These are phyloP conservation scores for Salix suchowensis DNA, from an alignment of 345 rosid species.

Conservation along the genomic window DNA sequence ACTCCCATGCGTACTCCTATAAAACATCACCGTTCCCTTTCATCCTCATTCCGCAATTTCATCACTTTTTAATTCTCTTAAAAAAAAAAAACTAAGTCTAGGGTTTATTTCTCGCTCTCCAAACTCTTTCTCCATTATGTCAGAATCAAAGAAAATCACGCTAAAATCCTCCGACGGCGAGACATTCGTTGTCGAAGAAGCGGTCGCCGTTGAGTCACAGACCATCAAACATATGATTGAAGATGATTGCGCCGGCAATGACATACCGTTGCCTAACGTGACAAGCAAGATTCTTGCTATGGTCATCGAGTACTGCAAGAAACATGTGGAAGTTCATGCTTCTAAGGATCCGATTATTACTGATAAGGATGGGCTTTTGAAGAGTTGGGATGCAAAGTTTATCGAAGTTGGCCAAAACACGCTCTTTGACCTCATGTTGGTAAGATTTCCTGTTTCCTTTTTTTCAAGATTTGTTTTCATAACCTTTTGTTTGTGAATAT, in stretches of 20 bases:
- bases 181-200: conserved; percentile 56
- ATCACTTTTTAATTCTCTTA: neutral
- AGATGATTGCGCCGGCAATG: conserved; percentile 57
- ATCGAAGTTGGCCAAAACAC: conserved; percentile 45
- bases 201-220: conserved; percentile 60
- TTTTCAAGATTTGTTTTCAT: neutral
- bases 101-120: neutral
- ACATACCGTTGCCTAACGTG: conserved; percentile 65
- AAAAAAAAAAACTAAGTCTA: neutral
- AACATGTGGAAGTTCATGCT: conserved; percentile 49
- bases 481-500: neutral
- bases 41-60: neutral
- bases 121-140: neutral
- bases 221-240: conserved; percentile 67
- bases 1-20: neutral
- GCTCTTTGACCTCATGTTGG: conserved; percentile 46
- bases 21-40: neutral
- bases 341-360: conserved; percentile 21
- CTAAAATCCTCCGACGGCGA: conserved; percentile 62
- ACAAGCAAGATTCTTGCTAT: conserved; percentile 66
- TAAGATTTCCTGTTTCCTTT: conserved; percentile 3
- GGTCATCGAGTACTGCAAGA: conserved; percentile 78
- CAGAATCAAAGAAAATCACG: conserved; percentile 29
- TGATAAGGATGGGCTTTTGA: conserved; percentile 32
- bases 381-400: conserved; percentile 57